Evolutionary conservation across 129 eudicot species (phyloP), one percentile per base, ranked within the genome.

Genomic region (Artemisia argyi): DNA sequence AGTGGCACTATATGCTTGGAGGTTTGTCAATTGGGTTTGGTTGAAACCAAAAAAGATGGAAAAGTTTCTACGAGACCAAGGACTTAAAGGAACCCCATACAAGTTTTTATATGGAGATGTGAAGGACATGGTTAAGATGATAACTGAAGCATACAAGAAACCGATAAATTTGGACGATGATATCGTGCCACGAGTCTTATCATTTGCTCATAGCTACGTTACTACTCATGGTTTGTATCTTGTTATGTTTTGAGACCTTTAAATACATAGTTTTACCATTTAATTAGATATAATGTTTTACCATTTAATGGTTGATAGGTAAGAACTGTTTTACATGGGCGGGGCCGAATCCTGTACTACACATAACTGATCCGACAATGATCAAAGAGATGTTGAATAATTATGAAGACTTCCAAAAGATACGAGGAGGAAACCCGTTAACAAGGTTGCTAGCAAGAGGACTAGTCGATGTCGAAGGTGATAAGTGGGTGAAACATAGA

Each of bases 11-110:
- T 62, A 61, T 55, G 50, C 46, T 42, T 75, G 46, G 73, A 75
- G 47, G 71, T 55, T 75, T 65, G 35, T 20, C 22, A 20, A 20
- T 20, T 20, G 22, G 22, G 22, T 20, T 20, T 20, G 22, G 22
- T 20, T 20, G 22, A 20, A 20, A 20, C 22, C 22, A 20, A 20
- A 20, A 20, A 20, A 20, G 22, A 20, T 20, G 22, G 22, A 20
- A 20, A 20, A 20, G 22, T 39, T 39, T 39, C 44, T 39, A 0
- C 6, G 83, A 48, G 75, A 56, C 28, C 91, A 88, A 77, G 96
- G 91, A 46, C 79, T 88, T 61, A 71, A 70, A 14, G 96, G 91
- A 35, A 85, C 79, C 57, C 71, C 85, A 12, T 89, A 83, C 72
- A 89, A 77, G 77, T 83, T 80, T 9, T 66, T 86, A 53, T 44